Evolutionary conservation across 306 rosid genomes (phyloP).

Genomic region (Rubus idaeus): DNA sequence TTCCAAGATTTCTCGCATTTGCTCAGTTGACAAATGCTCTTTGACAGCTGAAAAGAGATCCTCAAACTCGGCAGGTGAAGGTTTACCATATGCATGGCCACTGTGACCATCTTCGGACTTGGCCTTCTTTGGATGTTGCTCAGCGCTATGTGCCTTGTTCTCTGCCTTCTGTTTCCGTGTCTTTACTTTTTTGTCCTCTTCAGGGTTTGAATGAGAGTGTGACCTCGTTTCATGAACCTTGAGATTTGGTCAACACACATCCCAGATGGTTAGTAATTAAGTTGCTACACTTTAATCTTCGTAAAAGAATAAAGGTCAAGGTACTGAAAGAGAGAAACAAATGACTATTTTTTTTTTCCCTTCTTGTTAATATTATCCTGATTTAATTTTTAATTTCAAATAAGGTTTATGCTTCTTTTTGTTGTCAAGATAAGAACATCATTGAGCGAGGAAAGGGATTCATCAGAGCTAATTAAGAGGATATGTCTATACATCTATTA

Average conservation of each 20-base stretch:
- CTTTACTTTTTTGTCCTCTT: slow-evolving; percentile 68
- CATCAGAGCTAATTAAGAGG: no score
- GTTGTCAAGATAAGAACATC: not conserved
- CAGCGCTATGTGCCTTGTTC: slow-evolving; percentile 58
- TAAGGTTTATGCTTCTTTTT: not conserved
- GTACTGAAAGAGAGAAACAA: no score
- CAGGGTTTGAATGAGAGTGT: slow-evolving; percentile 52
- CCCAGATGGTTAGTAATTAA: not conserved
- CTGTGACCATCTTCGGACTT: slow-evolving; percentile 50
- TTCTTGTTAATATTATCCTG: no score
- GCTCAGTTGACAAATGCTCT: slow-evolving; percentile 56
- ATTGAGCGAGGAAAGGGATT: not conserved
- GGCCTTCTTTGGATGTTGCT: slow-evolving; percentile 58
- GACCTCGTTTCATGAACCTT: slow-evolving; percentile 78
- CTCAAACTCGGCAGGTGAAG: slow-evolving; percentile 45
- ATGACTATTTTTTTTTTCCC: not conserved
- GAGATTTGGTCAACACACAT: slow-evolving; percentile 10
- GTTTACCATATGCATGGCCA: slow-evolving; percentile 43
- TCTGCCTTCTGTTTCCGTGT: slow-evolving; percentile 89
- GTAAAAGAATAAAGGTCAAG: no score
- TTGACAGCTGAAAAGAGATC: slow-evolving; percentile 48
- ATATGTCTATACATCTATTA: no score
- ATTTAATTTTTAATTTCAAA: not conserved
- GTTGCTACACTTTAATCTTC: not conserved
- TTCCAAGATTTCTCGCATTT: slow-evolving; percentile 56